Evolutionary conservation across 345 rosid genomes (phyloP).

Genomic region (Odontarrhena argentea): DNA sequence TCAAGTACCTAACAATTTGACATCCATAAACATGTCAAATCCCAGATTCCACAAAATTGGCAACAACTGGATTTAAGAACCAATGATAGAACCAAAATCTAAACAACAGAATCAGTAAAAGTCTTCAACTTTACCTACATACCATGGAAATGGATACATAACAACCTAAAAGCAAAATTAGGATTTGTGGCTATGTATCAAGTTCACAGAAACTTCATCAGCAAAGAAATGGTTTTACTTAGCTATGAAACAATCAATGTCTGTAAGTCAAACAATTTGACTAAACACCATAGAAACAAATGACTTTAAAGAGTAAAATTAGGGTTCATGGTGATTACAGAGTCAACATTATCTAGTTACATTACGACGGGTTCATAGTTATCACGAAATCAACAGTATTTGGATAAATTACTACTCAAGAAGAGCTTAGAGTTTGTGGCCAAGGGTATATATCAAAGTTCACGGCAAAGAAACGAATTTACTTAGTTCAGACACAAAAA

Average conservation of each 20-base stretch:
- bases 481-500: too few relatives aligned
- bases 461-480: too few relatives aligned
- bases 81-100: not conserved
- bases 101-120: not conserved
- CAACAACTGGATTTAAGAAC: not conserved
- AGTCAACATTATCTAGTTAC: not conserved
- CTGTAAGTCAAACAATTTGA: too few relatives aligned
- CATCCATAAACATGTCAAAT: not conserved
- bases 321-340: not conserved
- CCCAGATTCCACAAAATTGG: not conserved
- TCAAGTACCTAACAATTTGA: constrained; percentile 50
- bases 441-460: too few relatives aligned
- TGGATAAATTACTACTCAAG: not conserved
- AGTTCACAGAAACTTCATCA: too few relatives aligned
- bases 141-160: not conserved
- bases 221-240: too few relatives aligned
- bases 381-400: too few relatives aligned
- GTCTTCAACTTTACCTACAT: not conserved
- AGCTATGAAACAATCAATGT: too few relatives aligned
- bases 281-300: not conserved
- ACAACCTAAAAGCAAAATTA: too few relatives aligned
- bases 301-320: not conserved
- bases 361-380: not conserved
- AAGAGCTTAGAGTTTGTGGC: not conserved
- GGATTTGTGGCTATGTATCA: too few relatives aligned